Conservation (phyloP, 176 grass and related monocot genomes). For the Paspalum vaginatum region DNA sequence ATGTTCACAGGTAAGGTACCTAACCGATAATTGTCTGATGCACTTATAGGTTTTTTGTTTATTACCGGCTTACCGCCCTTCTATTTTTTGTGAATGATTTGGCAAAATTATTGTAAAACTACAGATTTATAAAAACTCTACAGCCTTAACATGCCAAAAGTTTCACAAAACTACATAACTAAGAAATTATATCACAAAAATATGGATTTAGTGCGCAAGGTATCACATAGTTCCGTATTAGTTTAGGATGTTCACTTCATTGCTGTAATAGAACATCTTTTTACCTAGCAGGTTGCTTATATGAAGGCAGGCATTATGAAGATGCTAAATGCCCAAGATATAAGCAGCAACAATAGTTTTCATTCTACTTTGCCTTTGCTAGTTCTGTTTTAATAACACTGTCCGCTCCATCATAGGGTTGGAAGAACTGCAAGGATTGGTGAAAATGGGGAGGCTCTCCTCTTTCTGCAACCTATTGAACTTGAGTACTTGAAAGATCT, state of each 20-base stretch:
- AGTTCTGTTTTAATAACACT: conserved; percentile 2
- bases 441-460: conserved; percentile 86
- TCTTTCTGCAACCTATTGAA: conserved; percentile 94
- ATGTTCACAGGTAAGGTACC: conserved; percentile 99
- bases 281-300: background rate
- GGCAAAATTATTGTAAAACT: background rate
- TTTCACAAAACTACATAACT: background rate
- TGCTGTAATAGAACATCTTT: conserved; percentile 17
- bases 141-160: background rate
- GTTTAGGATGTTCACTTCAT: background rate
- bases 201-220: background rate
- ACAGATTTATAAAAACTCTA: background rate
- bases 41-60: conserved; percentile 21
- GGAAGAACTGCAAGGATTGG: conserved; percentile 94
- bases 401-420: conserved; percentile 56
- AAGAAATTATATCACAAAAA: no score
- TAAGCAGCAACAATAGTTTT: background rate
- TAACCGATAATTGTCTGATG: conserved; percentile 8
- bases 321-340: background rate
- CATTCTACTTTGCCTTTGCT: background rate
- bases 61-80: conserved; percentile 22
- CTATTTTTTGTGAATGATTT: background rate
- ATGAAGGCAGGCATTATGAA: conserved; percentile 6
- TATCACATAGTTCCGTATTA: background rate
- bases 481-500: conserved; percentile 90